A percentile compares a stretch with the other conserved stretches of the same genome.
Conservation (phyloP, 768 basidiomycete genomes). For the Tylopilus rubrobrunneus region DNA sequence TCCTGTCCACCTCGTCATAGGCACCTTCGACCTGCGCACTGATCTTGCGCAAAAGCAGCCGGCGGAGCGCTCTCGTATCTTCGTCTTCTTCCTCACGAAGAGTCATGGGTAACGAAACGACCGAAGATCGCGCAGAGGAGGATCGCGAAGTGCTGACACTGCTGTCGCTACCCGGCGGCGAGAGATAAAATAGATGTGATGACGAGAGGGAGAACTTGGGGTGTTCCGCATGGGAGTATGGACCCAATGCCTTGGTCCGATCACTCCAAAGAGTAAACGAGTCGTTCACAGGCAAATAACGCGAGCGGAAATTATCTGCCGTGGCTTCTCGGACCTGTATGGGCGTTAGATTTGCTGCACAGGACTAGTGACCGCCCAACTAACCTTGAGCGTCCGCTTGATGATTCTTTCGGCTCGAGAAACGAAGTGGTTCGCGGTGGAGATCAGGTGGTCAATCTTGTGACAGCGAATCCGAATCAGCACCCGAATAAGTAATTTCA, state of each 20-base stretch:
- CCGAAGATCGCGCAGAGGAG: conserved; percentile 33
- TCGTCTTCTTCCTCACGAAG: conserved; percentile 57
- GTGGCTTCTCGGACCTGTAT: conserved; percentile 48
- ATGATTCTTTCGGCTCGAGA: conserved; percentile 55
- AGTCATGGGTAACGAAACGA: conserved; percentile 46
- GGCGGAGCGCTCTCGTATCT: conserved; percentile 57
- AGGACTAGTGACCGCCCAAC: conserved; percentile 10
- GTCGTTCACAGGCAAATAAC: conserved; percentile 20
- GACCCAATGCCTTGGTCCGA: not conserved
- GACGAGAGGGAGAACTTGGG: conserved; percentile 2
- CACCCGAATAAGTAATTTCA: conserved; percentile 5
- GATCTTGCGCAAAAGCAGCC: conserved; percentile 64
- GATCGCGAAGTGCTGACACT: conserved; percentile 16
- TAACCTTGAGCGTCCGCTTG: conserved; percentile 52
- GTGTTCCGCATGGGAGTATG: not conserved
- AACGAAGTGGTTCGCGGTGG: conserved; percentile 52
- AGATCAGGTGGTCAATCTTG: conserved; percentile 56
- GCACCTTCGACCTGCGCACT: conserved; percentile 52
- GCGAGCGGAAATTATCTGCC: conserved; percentile 40
- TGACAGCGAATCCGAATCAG: conserved; percentile 2
- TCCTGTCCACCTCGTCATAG: conserved; percentile 61
- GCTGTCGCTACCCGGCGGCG: conserved; percentile 10
- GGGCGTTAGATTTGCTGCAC: not conserved
- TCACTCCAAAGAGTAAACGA: conserved; percentile 19
- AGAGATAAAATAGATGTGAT: conserved; percentile 20